A percentile compares a stretch with the other conserved stretches of the same genome.
phyloP scores from a whole-genome alignment of 2,329 filamentous ascomycete species.

The Colletotrichum sp. region DNA sequence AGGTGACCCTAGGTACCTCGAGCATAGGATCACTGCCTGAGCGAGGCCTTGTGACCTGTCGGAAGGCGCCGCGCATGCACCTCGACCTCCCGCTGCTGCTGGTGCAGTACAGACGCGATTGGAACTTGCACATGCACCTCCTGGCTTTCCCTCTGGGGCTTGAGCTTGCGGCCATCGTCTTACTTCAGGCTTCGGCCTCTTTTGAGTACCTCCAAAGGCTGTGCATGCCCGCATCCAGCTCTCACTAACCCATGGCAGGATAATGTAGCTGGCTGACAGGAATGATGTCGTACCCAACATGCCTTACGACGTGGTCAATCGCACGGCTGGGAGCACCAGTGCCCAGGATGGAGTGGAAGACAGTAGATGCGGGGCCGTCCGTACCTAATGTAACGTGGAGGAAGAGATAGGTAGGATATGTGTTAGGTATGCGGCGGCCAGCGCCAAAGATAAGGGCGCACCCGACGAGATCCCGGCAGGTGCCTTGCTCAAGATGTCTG shows the following conservation, averaged over 20 bases:
- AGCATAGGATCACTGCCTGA: background rate
- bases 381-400: background rate
- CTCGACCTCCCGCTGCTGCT: background rate
- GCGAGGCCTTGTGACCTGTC: conserved; percentile 11
- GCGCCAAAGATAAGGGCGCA: background rate
- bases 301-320: background rate
- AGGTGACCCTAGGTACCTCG: background rate
- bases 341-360: background rate
- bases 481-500: background rate
- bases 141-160: background rate
- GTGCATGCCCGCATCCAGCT: background rate
- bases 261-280: background rate
- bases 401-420: background rate
- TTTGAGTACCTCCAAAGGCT: background rate
- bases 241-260: background rate
- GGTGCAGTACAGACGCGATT: background rate
- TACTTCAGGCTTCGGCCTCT: background rate
- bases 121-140: background rate
- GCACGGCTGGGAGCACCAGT: background rate
- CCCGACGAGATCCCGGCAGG: background rate
- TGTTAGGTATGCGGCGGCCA: background rate
- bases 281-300: background rate
- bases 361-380: background rate
- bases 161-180: background rate
- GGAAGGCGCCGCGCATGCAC: conserved; percentile 12